Conservation (phyloP, 2,329 filamentous ascomycete species). For the Fonsecaea erecta region DNA sequence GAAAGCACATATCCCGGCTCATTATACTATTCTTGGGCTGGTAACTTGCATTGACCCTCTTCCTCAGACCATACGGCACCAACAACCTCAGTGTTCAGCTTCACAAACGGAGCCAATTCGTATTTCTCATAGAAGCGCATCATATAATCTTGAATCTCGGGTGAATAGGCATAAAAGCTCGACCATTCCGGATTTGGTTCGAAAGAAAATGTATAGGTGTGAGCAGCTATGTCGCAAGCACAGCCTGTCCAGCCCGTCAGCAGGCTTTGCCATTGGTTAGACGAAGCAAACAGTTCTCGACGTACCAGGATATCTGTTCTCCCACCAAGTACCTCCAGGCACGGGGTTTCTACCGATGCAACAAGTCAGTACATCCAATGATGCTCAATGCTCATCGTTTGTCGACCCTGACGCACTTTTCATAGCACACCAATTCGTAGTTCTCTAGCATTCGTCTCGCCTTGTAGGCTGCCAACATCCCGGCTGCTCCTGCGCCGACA, state of each 20-base stretch:
- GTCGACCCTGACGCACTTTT: slow-evolving; percentile 14
- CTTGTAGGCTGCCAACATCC: slow-evolving; percentile 23
- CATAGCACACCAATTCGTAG: slow-evolving; percentile 25
- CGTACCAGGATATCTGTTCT: slow-evolving; percentile 17
- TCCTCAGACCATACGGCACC: slow-evolving; percentile 15
- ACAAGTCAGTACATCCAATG: neutral
- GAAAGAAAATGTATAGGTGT: slow-evolving; percentile 29
- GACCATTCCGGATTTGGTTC: slow-evolving; percentile 36
- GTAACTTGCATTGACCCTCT: neutral
- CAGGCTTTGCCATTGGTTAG: neutral
- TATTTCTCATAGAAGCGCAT: slow-evolving; percentile 36
- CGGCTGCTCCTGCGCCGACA: slow-evolving; percentile 29
- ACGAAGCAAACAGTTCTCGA: neutral
- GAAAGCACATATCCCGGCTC: neutral
- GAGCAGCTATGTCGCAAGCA: slow-evolving; percentile 45
- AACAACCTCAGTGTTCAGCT: slow-evolving; percentile 17
- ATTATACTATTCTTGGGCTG: neutral
- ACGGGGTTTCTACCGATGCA: slow-evolving; percentile 24
- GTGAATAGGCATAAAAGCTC: slow-evolving; percentile 33
- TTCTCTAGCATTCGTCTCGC: slow-evolving; percentile 20
- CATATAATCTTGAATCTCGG: slow-evolving; percentile 41
- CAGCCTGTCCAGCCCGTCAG: neutral
- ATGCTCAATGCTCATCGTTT: neutral
- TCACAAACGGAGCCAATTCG: slow-evolving; percentile 9
- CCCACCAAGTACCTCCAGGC: slow-evolving; percentile 23